Base-by-base conservation (phyloP, 1,139 yeast species). In the Yamadazyma triangularis region DNA sequence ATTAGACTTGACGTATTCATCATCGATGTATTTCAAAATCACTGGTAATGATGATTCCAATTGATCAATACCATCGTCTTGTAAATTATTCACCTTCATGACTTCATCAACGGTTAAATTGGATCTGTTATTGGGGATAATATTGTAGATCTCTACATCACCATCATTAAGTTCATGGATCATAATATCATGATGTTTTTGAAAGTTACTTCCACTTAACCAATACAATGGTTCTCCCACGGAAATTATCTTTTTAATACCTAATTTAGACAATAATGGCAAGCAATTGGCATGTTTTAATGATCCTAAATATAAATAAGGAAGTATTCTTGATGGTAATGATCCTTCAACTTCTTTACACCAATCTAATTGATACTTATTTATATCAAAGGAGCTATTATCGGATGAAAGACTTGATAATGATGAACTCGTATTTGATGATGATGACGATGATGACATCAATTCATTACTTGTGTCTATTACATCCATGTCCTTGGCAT, bases 211-310 rank as follows among this genome's bases (percentile, higher is more conserved):
- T 1, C 62, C 64, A 27, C 51, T 48, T 8, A 71, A 39, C 80
- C 96, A 88, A 3, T 74, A 63, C n/a, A 87, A 62, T 8, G 61
- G 63, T 48, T 89, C 97, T 1, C 97, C 98, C 7, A 91, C 96
- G 2, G 95, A 82, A 5, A 91, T 77, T 10, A 91, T 70, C 36
- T 85, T 77, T 18, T 70, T 72, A 33, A 91, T 86, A 0, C 88
- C 91, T 14, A 91, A 58, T 31, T 70, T 71, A 20, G 62, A 56
- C 34, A 91, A 60, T 44, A 89, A 57, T 4, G 77, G 74, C 3
- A 82, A 69, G 44, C 80, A 75, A 40, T 77, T 78, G 5, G 97
- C 97, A 58, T 91, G 96, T 29, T 63, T 73, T 31, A 88, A 62
- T 2, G 94, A 82, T 0, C 98, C 98, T 34, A 91, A 64, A 50